A percentile compares a stretch with the other conserved stretches of the same genome.
Conservation (phyloP, 305 asterid genomes). For the Stenogyne calaminthoides region DNA sequence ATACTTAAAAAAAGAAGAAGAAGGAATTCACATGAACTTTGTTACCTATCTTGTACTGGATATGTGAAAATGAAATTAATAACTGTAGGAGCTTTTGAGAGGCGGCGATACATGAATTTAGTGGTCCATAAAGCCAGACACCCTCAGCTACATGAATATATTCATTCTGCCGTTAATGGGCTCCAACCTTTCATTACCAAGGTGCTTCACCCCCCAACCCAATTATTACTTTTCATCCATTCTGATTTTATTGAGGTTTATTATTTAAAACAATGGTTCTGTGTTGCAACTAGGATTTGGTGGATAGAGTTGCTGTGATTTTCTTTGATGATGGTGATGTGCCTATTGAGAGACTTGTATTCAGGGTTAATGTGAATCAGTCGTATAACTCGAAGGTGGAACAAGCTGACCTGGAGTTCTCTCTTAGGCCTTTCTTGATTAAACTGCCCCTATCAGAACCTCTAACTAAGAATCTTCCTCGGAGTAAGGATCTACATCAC, state of each 20-base stretch:
- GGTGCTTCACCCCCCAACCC: conserved; percentile 40
- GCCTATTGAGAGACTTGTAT: conserved; percentile 87
- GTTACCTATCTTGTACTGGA: not conserved
- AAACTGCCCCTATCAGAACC: conserved; percentile 82
- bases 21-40: too few relatives aligned
- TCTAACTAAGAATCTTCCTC: conserved; percentile 65
- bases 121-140: conserved; percentile 88
- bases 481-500: conserved; percentile 39
- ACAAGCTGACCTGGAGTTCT: conserved; percentile 67
- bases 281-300: conserved; percentile 58
- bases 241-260: conserved; percentile 24
- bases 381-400: conserved; percentile 65
- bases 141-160: conserved; percentile 75
- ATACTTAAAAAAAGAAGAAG: not conserved
- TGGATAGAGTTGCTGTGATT: conserved; percentile 84
- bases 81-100: conserved; percentile 76
- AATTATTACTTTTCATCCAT: not conserved
- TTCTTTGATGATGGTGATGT: conserved; percentile 55
- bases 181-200: conserved; percentile 75
- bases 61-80: not conserved
- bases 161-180: conserved; percentile 66
- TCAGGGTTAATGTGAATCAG: conserved; percentile 72
- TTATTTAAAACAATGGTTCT: not conserved
- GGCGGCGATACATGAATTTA: conserved; percentile 85
- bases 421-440: conserved; percentile 82